Evolutionary conservation across 345 rosid species (phyloP).

Genomic region (Acer yangbiense): DNA sequence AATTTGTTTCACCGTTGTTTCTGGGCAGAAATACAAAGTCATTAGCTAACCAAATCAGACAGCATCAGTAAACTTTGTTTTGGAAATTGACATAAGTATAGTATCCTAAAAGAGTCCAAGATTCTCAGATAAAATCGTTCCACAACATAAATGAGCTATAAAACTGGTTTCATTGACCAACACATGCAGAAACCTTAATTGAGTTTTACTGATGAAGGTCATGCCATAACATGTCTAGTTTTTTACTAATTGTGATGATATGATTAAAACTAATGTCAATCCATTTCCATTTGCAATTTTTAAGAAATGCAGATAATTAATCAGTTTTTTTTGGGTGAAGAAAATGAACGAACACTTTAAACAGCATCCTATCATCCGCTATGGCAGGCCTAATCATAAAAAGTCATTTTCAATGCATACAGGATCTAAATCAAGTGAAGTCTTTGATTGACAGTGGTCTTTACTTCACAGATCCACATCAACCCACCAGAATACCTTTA

Average conservation of each 20-base stretch:
- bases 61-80: constrained; percentile 9
- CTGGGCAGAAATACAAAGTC: constrained; percentile 33
- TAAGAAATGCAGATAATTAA: background rate
- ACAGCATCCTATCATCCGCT: background rate
- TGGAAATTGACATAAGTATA: background rate
- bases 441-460: no score
- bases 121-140: background rate
- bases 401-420: background rate
- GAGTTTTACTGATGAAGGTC: no score
- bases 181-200: background rate
- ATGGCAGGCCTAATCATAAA: background rate
- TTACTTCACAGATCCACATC: background rate
- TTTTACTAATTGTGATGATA: no score
- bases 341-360: background rate
- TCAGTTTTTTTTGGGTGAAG: background rate
- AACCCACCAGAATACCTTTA: background rate
- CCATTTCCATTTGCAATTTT: background rate
- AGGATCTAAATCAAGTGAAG: background rate
- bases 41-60: background rate
- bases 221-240: no score
- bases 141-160: background rate
- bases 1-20: constrained; percentile 75
- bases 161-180: background rate
- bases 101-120: background rate
- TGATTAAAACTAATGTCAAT: background rate